Evolutionary conservation across 805 yeast species (phyloP).

Genomic region (Metschnikowia bowlesiae): DNA sequence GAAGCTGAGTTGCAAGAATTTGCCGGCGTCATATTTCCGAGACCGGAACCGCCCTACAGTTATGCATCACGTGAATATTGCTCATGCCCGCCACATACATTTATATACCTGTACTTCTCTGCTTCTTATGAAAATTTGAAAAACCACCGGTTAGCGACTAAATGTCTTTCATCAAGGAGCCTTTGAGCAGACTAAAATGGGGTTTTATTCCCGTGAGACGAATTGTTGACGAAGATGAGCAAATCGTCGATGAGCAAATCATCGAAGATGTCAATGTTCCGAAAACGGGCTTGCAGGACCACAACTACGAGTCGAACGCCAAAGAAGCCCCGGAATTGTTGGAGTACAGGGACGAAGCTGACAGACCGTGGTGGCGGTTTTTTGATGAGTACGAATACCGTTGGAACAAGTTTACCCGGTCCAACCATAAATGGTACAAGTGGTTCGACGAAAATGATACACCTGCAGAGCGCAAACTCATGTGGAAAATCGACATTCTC

Average conservation of each 20-base stretch:
- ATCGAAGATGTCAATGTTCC: not conserved
- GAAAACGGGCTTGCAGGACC: slow-evolving; percentile 10
- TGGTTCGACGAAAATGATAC: slow-evolving; percentile 28
- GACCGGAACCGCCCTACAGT: not conserved
- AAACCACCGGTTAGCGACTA: not conserved
- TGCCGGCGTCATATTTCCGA: not conserved
- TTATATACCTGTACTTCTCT: not conserved
- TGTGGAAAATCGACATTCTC: slow-evolving; percentile 27
- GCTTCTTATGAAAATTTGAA: not conserved
- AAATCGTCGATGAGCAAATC: not conserved
- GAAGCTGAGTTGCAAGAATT: no score
- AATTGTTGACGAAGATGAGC: slow-evolving; percentile 28
- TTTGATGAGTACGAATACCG: slow-evolving; percentile 37
- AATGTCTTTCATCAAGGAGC: slow-evolving; percentile 12
- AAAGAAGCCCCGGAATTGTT: slow-evolving; percentile 4
- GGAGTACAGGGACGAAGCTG: slow-evolving; percentile 52
- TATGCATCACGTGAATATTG: not conserved
- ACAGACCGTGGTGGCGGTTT: slow-evolving; percentile 46
- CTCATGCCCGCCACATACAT: slow-evolving; percentile 4
- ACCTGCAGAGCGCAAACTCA: slow-evolving; percentile 25
- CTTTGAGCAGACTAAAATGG: slow-evolving; percentile 24
- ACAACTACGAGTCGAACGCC: slow-evolving; percentile 7
- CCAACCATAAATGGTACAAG: slow-evolving; percentile 23
- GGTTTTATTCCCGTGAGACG: slow-evolving; percentile 34
- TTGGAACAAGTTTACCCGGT: slow-evolving; percentile 14